Evolutionary conservation across 805 yeast genomes (phyloP), one percentile per base, ranked within the genome.

Genomic region (Candida schatavii): DNA sequence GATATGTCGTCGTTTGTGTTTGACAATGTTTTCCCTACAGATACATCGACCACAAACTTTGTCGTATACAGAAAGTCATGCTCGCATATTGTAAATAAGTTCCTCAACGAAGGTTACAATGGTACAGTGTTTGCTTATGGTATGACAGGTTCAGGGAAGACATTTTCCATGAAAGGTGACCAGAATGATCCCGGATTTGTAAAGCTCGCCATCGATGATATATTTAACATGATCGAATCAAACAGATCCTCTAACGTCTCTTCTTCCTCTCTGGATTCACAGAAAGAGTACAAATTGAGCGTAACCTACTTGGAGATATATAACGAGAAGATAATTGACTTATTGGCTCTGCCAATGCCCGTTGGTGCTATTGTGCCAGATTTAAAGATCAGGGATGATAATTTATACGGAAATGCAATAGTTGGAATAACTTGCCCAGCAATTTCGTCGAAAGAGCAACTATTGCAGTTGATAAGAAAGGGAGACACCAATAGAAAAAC

Each of bases 71-170:
- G 65, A 15, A 59, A 61, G 11, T 68, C 66, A 71, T 37, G 95
- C 79, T 37, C 72, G 55, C 50, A 78, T 70, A 27, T 73, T 75
- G 60, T 81, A 74, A 29, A 66, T 56, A 47, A 78, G 73, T 57
- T 80, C 77, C 46, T 72, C 74, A 51, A 60, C 34, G 81, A 81
- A 13, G 97, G 96, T 0, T 90, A 66, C 60, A 88, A 88, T 55
- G 90, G 90, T 13, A 89, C 97, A 0, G 80, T 90, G 0, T 88
- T 91, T 59, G 97, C 98, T 0, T 88, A 88, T 55, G 97, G 97
- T 27, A 86, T 86, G 88, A 88, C 97, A 0, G 96, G 96, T 0
- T 84, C 95, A 1, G 97, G 97, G 9, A 88, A 88, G 61, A 88
- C 97, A 0, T 81, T 77, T 56, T 78, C 95, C 2, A 88, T 88